phyloP scores from a whole-genome alignment of 768 basidiomycete genomes.

The Pleurotus pulmonarius region DNA sequence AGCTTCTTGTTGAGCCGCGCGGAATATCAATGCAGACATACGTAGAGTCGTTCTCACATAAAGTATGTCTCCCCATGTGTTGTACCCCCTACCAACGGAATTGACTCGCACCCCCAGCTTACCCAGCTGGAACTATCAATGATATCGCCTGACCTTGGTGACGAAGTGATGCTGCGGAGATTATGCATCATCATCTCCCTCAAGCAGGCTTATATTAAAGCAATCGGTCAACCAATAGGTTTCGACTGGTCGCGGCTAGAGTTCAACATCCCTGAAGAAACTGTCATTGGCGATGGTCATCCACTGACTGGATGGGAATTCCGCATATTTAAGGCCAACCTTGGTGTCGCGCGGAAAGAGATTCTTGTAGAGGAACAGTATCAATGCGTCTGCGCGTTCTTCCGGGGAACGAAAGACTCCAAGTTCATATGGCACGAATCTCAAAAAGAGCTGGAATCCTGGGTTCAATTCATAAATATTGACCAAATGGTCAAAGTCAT shows the following conservation, averaged over 20 bases:
- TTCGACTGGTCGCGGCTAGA: constrained; percentile 83
- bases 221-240: constrained; percentile 75
- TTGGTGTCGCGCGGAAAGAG: constrained; percentile 61
- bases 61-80: constrained; percentile 40
- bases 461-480: constrained; percentile 83
- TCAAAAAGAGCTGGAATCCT: constrained; percentile 62
- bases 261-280: constrained; percentile 65
- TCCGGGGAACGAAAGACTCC: constrained; percentile 60
- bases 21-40: constrained; percentile 60
- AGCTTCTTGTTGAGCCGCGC: constrained; percentile 57
- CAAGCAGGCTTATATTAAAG: constrained; percentile 80
- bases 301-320: constrained; percentile 83
- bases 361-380: constrained; percentile 62
- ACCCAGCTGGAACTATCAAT: constrained; percentile 47
- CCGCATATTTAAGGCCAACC: constrained; percentile 69
- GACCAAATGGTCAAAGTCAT: constrained; percentile 81
- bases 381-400: constrained; percentile 77
- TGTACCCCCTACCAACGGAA: not conserved
- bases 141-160: constrained; percentile 46
- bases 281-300: constrained; percentile 63
- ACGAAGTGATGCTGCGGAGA: constrained; percentile 67
- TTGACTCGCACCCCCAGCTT: constrained; percentile 17
- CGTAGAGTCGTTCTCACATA: constrained; percentile 70
- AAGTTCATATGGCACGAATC: constrained; percentile 73
- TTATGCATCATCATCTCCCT: constrained; percentile 75